Base-by-base conservation (phyloP, 768 basidiomycete species). In the Xerocomus potaroensis region DNA sequence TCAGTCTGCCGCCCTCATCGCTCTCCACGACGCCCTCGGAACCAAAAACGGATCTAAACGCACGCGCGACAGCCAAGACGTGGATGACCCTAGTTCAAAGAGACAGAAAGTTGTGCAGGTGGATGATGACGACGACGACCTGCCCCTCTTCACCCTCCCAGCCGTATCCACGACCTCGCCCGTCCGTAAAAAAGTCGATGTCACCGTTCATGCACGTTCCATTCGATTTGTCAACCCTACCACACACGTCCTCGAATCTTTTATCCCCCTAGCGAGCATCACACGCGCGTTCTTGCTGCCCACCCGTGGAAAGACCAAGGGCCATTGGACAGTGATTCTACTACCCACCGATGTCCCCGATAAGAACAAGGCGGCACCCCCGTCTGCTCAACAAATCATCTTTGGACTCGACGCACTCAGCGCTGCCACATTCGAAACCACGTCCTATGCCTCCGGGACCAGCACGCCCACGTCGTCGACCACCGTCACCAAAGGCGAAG, bases 321-420 rank as follows among this genome's bases (percentile, higher is more conserved):
- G 79, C 0, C 83, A 89, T 56, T 87, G 84, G 84, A 84, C 84
- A 0, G 72, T 85, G 24, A 72, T 86, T 12, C 59, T 90, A 27
- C 69, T 90, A 22, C 69, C 15, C 34, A 19, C 39, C 7, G 83
- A 86, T 59, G 66, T 69, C 5, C 72, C 77, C 4, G 73, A 75
- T 26, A 74, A 73, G 40, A 63, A 50, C n/a, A 69, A 63, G 33
- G 70, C 72, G 43, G 50, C 66, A 10, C 49, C 68, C 10, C 53
- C 66, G n/a, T 43, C 69, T 5, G 54, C 66, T 5, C 73, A 72
- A 9, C 83, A 86, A 60, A 61, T 90, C 44, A 81, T 85, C 15
- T 87, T 88, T 57, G 85, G 86, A 0, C 56, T 84, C 16, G 87
- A 88, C 57, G 84, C 85, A 2, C 64, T 69, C 22, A 69, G 73